Evolutionary conservation across 176 grass and related monocot species (phyloP).

Genomic region (Rhynchospora pubera): DNA sequence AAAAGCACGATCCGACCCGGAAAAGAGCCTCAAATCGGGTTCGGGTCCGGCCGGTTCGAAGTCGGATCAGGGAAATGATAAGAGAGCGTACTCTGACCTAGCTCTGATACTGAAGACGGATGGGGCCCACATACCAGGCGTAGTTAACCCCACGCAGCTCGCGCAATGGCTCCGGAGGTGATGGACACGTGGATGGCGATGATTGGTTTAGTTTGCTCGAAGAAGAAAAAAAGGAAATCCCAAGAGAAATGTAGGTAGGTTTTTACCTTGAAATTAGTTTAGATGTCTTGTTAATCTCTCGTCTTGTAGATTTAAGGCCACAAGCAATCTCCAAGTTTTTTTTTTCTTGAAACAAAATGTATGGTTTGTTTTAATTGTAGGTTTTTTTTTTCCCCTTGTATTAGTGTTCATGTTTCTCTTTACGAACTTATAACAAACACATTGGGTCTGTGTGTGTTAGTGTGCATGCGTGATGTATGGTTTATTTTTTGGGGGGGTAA

Average conservation of each 20-base stretch:
- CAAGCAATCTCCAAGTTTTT: not conserved
- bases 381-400: not conserved
- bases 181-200: not conserved
- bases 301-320: not conserved
- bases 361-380: not conserved
- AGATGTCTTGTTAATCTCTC: not conserved
- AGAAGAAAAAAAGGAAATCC: not conserved
- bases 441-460: not conserved
- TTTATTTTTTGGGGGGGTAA: not conserved
- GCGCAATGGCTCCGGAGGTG: constrained; percentile 25
- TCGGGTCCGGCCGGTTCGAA: not conserved
- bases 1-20: not conserved
- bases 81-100: constrained; percentile 30
- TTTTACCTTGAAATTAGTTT: not conserved
- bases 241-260: not conserved
- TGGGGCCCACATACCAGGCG: constrained; percentile 24
- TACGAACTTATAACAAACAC: not conserved
- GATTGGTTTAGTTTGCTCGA: not conserved
- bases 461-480: not conserved
- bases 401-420: not conserved
- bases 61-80: not conserved
- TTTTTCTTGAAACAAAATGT: not conserved
- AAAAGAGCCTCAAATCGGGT: not conserved
- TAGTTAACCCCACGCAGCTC: constrained; percentile 52
- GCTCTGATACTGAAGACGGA: constrained; percentile 27